Evolutionary conservation across 2,329 filamentous ascomycete species (phyloP).

Genomic region (Helotiales sp.): DNA sequence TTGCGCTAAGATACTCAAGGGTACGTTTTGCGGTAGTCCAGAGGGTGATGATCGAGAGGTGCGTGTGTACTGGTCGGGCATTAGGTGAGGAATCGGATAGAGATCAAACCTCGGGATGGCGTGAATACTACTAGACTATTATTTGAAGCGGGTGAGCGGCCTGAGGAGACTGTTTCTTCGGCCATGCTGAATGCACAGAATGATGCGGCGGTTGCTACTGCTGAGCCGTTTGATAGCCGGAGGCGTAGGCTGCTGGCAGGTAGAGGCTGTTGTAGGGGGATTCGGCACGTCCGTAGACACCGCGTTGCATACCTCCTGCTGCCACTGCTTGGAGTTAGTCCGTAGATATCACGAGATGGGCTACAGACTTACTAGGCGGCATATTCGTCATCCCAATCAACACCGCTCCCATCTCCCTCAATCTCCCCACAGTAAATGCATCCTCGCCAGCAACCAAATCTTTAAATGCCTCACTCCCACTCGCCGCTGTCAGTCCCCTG

Average conservation of each 20-base stretch:
- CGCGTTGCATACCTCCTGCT: slow-evolving; percentile 61
- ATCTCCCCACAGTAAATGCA: slow-evolving; percentile 53
- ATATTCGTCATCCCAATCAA: slow-evolving; percentile 63
- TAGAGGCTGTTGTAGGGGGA: slow-evolving; percentile 60
- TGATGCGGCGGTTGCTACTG: slow-evolving; percentile 54
- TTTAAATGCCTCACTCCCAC: slow-evolving; percentile 59
- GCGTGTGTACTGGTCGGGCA: neutral
- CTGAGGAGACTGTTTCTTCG: slow-evolving; percentile 60
- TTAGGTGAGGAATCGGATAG: slow-evolving; percentile 45
- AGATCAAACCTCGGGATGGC: slow-evolving; percentile 57
- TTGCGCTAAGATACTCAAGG: neutral
- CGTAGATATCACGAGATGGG: neutral
- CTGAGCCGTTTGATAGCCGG: slow-evolving; percentile 63
- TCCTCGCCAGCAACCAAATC: slow-evolving; percentile 56
- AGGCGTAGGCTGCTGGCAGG: slow-evolving; percentile 58
- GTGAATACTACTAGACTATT: slow-evolving; percentile 62
- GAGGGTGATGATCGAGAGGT: neutral
- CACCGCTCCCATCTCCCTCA: slow-evolving; percentile 56
- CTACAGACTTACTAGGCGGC: slow-evolving; percentile 51
- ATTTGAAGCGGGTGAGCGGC: slow-evolving; percentile 60
- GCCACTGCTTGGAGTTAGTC: slow-evolving; percentile 47
- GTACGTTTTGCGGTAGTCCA: neutral
- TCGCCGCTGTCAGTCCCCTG: slow-evolving; percentile 56
- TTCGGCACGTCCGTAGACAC: slow-evolving; percentile 60
- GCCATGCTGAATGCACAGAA: slow-evolving; percentile 60